Conservation (phyloP, 192 early-diverging fungal species). For the Rhizoclosmatium sp. region DNA sequence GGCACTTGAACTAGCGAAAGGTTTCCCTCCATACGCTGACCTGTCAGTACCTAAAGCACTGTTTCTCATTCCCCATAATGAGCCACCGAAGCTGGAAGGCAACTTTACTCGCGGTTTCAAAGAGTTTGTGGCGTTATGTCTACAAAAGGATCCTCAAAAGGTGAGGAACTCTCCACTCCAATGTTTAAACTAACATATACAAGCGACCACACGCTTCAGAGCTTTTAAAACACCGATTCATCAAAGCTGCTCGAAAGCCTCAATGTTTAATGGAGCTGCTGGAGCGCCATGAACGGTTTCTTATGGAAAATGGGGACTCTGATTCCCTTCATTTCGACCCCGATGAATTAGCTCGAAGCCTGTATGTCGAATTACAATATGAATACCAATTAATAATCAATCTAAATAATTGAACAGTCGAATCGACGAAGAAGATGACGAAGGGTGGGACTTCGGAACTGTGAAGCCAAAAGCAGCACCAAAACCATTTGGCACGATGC, state of each 20-base stretch:
- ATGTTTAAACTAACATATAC: constrained; percentile 2
- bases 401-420: not conserved
- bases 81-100: constrained; percentile 82
- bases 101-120: constrained; percentile 82
- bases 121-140: constrained; percentile 87
- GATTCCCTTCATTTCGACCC: constrained; percentile 32
- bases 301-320: constrained; percentile 45
- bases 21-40: constrained; percentile 90
- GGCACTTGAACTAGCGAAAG: constrained; percentile 94
- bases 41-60: constrained; percentile 91
- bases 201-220: constrained; percentile 90
- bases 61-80: constrained; percentile 91
- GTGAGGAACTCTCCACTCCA: constrained; percentile 48
- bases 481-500: not conserved
- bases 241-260: constrained; percentile 82
- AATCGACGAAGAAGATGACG: constrained; percentile 32
- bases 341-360: constrained; percentile 5
- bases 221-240: constrained; percentile 87
- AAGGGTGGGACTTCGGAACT: constrained; percentile 56
- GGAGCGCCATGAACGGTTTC: constrained; percentile 83
- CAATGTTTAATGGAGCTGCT: constrained; percentile 87
- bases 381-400: constrained; percentile 8
- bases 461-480: constrained; percentile 33
- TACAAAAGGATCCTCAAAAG: constrained; percentile 83
- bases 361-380: too few relatives aligned